Evolutionary conservation across 2,329 filamentous ascomycete genomes (phyloP).

Genomic region (Exophiala sp.): DNA sequence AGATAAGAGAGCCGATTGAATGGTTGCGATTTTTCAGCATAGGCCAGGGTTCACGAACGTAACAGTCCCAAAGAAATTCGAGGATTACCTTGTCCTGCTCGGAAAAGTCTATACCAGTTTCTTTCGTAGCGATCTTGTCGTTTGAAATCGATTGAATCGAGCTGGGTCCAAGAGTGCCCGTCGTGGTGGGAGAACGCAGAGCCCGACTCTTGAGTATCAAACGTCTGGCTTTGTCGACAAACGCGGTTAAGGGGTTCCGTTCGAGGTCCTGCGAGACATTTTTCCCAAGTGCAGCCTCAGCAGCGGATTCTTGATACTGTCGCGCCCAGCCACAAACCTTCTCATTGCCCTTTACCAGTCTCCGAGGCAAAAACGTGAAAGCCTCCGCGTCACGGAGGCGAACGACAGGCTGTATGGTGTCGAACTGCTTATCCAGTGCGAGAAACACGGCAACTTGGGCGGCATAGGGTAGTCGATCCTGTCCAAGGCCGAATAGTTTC

Average conservation of each 20-base stretch:
- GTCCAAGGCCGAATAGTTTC: conserved; percentile 34
- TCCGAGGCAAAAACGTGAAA: conserved; percentile 46
- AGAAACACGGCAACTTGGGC: conserved; percentile 14
- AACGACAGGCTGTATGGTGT: conserved; percentile 3
- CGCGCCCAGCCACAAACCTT: conserved; percentile 56
- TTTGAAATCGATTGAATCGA: conserved; percentile 31
- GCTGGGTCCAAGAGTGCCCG: conserved; percentile 42
- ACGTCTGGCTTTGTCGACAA: conserved; percentile 43
- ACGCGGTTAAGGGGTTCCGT: conserved; percentile 40
- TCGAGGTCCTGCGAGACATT: conserved; percentile 26
- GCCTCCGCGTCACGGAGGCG: neutral
- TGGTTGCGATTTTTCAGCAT: conserved; percentile 30
- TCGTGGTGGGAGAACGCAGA: conserved; percentile 41
- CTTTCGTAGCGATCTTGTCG: conserved; percentile 23
- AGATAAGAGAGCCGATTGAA: conserved; percentile 50
- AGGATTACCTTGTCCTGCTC: conserved; percentile 52
- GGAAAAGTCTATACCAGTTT: conserved; percentile 43
- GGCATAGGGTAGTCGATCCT: conserved; percentile 34
- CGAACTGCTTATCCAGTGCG: conserved; percentile 6
- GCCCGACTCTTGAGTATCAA: conserved; percentile 41
- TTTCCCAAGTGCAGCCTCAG: conserved; percentile 33
- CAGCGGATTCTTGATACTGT: conserved; percentile 51
- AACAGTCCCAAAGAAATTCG: conserved; percentile 36
- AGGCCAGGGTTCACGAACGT: conserved; percentile 45
- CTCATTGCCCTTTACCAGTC: conserved; percentile 47